Percentiles rank a stretch among this genome's conserved stretches.
phyloP scores from a whole-genome alignment of 176 grass and related monocot genomes.

The Musa beccarii region DNA sequence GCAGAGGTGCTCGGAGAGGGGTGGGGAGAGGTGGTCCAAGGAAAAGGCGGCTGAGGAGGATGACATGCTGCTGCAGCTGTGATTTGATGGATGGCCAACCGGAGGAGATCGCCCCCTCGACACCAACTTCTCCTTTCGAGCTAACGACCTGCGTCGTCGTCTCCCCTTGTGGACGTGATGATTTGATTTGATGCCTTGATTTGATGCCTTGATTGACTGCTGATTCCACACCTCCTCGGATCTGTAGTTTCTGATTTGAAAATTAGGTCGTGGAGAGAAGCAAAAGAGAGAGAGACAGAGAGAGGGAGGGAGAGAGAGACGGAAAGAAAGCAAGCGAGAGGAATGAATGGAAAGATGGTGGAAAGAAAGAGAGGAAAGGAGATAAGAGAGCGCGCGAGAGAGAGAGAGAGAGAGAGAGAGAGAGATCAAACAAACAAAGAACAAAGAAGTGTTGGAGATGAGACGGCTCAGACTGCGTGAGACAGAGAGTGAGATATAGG shows the following conservation, averaged over 20 bases:
- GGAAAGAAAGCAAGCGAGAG: background rate
- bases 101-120: background rate
- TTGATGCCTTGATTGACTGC: slow-evolving; percentile 62
- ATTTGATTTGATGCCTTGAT: slow-evolving; percentile 67
- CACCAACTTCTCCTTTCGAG: too few species aligned
- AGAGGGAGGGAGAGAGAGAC: background rate
- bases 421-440: background rate
- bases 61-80: slow-evolving; percentile 42
- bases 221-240: slow-evolving; percentile 36
- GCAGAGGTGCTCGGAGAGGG: slow-evolving; percentile 76
- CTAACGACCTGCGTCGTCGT: too few species aligned
- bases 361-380: slow-evolving; percentile 22
- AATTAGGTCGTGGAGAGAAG: background rate
- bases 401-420: background rate
- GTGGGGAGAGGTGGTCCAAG: slow-evolving; percentile 42
- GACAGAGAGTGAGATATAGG: slow-evolving; percentile 11
- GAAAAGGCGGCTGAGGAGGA: slow-evolving; percentile 48
- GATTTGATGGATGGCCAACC: slow-evolving; percentile 17
- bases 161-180: slow-evolving; percentile 32
- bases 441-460: background rate
- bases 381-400: background rate
- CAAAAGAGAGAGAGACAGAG: background rate
- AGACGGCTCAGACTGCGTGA: background rate
- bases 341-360: background rate
- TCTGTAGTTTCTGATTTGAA: slow-evolving; percentile 71